Evolutionary conservation across 371 early-diverging fungal species (phyloP), one percentile per base, ranked within the genome.

Genomic region (Mortierella sp.): DNA sequence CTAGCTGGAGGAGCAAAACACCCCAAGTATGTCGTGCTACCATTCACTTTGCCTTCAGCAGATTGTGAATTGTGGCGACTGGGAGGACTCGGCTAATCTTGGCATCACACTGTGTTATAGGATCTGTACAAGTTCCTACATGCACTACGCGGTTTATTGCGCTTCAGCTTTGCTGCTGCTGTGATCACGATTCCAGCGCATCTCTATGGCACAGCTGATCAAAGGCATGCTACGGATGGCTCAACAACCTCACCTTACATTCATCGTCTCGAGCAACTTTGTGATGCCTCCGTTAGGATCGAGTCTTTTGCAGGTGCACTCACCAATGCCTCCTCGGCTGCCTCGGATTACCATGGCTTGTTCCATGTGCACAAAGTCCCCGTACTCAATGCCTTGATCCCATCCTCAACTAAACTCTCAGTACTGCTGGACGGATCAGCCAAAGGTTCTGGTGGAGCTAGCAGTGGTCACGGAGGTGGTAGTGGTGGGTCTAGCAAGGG

Each of bases 251-350:
- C 78, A 23, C 82, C 87, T 28, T 81, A 86, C 50, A 86, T 95
- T 24, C 84, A 90, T 46, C 84, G 91, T 34, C 78, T 95, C n/a
- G 91, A 94, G 68, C 93, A 93, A 65, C 83, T 90, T 34, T 90
- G 89, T 46, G 97, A 97, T 76, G 92, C 91, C 0, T 95, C 94
- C 0, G 81, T 97, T 39, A 94, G 92, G 72, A 86, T 96, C 19
- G 95, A 96, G 76, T 96, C 96, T 6, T 97, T 97, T 85, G 94
- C 94, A 64, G 95, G 96, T 83, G 82, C 65, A 24, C 61, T 47
- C 16, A 67, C 67, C 1, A 72, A 78, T 28, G 47, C 71, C 1
- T 83, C 82, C 0, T 76, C 86, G 4, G 84, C 87, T 18, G 83
- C 87, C 10, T 85, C 90, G 47, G 91, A 89, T 13, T 97, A 95